Evolutionary conservation across 805 yeast species (phyloP), one percentile per base, ranked within the genome.

Genomic region (Yarrowia alimentaria): DNA sequence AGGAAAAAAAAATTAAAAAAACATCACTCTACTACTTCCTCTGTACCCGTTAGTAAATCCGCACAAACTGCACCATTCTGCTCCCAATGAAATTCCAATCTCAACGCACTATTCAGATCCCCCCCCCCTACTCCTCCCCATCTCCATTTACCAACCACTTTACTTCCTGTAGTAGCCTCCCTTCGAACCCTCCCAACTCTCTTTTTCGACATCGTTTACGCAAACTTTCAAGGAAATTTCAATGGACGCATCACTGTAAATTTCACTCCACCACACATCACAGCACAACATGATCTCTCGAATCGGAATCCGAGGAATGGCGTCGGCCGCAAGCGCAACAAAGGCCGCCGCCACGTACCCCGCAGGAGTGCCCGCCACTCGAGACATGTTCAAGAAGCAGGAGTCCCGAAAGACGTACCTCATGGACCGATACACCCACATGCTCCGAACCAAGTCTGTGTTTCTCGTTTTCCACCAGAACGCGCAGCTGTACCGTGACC

Each of bases 391-490:
- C 51, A 90, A 90, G 64, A 79, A 79, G 13, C 61, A 72, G 35
- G 75, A 74, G 31, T 81, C 91, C 4, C 80, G 97, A 69, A 91
- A 91, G 70, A 89, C 97, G 0, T 89, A 80, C 59, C 72, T 91
- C 56, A 73, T 91, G 56, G 96, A 91, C 66, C 72, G 77, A 57
- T 91, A 91, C 72, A 78, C 86, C 55, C 69, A 82, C 56, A 64
- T 88, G 56, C 75, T 88, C 69, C 80, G 81, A 53, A 71, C 68
- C 21, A 79, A 80, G 64, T 81, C 86, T 29, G 80, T 90, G 35
- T 72, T 90, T 11, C 73, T 91, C 51, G 81, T 86, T 58, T 78
- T 81, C 5, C 99, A 93, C 69, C 91, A 87, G 70, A 87, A 88
- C 65, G 89, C 89, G 64, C 68, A 90, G 58, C 65, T 77, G 52